These are phyloP conservation scores for Tephrocybe sp. DNA, from an alignment of 768 basidiomycete genomes.

Conservation along the genomic window DNA sequence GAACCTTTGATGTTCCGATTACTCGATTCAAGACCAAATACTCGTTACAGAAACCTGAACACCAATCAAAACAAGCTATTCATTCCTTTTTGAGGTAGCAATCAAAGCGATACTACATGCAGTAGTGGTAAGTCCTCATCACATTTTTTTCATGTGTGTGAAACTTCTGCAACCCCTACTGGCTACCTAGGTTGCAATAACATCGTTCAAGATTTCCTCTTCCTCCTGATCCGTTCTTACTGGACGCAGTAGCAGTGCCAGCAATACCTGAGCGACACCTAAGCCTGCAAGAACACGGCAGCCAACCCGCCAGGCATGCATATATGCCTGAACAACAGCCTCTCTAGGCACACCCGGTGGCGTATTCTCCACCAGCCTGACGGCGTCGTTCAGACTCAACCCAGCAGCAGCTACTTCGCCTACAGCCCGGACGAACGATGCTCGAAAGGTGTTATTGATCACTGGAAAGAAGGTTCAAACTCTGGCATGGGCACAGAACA, in stretches of 20 bases:
- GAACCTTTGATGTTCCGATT: too few species aligned
- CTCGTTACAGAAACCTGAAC: too few species aligned
- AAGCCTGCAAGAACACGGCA: constrained; percentile 20
- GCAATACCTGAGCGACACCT: constrained; percentile 19
- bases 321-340: constrained; percentile 17
- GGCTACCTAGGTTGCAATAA: neutral
- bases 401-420: constrained; percentile 8
- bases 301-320: constrained; percentile 21
- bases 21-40: too few species aligned
- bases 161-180: too few species aligned
- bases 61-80: too few species aligned
- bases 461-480: constrained; percentile 15
- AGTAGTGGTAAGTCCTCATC: too few species aligned
- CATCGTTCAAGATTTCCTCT: neutral
- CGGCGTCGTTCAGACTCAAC: constrained; percentile 21
- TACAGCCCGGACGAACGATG: constrained; percentile 2
- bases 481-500: too few species aligned
- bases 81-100: too few species aligned
- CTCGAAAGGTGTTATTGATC: constrained; percentile 23
- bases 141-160: too few species aligned
- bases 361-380: constrained; percentile 13
- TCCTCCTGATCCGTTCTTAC: constrained; percentile 7
- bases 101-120: too few species aligned
- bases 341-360: constrained; percentile 8
- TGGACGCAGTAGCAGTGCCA: constrained; percentile 17